These are phyloP conservation scores for Didymella lethalis DNA, from an alignment of 2,329 filamentous ascomycete genomes.

Conservation along the genomic window DNA sequence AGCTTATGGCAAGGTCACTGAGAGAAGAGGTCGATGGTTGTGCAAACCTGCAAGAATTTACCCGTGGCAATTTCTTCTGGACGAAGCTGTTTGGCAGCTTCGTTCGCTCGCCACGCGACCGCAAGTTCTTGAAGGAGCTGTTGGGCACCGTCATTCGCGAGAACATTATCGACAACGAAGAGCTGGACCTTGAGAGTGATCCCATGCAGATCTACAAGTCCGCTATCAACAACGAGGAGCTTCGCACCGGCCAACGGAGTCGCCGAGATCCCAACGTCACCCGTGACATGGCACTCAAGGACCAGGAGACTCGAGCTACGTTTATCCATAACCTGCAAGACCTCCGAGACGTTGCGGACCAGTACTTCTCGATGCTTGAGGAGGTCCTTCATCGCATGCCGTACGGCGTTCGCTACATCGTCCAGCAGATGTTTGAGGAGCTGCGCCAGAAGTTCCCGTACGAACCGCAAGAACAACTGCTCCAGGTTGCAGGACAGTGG, in stretches of 20 bases:
- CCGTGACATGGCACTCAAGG: constrained; percentile 92
- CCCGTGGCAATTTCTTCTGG: constrained; percentile 94
- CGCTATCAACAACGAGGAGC: constrained; percentile 95
- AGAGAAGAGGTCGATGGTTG: constrained; percentile 84
- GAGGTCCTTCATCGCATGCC: constrained; percentile 88
- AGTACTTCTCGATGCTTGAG: constrained; percentile 83
- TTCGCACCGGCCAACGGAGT: constrained; percentile 86
- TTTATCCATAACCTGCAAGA: constrained; percentile 96
- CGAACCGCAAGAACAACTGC: constrained; percentile 77
- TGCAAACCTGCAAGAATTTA: constrained; percentile 78
- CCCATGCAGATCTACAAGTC: constrained; percentile 97
- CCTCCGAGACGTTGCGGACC: constrained; percentile 90
- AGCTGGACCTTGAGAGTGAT: constrained; percentile 92
- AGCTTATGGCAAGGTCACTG: constrained; percentile 82
- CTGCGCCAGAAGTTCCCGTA: constrained; percentile 79
- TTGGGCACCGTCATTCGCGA: constrained; percentile 86
- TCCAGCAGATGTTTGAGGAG: constrained; percentile 82
- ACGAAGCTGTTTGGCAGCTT: constrained; percentile 85
- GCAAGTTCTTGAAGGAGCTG: constrained; percentile 89
- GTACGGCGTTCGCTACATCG: constrained; percentile 88
- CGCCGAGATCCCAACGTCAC: constrained; percentile 83
- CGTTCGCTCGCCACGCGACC: constrained; percentile 86
- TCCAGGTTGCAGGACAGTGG: constrained; percentile 89
- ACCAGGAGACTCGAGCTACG: constrained; percentile 87
- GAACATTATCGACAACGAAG: constrained; percentile 90